These are phyloP conservation scores for Vanderwaltozyma verrucispora DNA, from an alignment of 805 yeast species.

Conservation along the genomic window DNA sequence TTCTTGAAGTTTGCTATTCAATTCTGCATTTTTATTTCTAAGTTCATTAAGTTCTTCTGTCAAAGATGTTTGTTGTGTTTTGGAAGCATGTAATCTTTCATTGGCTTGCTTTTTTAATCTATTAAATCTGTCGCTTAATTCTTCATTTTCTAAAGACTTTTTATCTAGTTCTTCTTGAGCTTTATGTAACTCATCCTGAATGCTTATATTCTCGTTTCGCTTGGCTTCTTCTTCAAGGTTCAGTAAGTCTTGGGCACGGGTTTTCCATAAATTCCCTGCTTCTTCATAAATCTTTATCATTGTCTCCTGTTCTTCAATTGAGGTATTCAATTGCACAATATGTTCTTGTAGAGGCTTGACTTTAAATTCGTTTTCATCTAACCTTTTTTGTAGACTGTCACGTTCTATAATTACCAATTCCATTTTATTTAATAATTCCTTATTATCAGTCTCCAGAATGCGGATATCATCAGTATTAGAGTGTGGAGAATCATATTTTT, in stretches of 20 bases:
- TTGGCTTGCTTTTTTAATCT: slow-evolving; percentile 28
- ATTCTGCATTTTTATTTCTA: slow-evolving; percentile 26
- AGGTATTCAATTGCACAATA: not conserved
- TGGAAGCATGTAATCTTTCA: slow-evolving; percentile 26
- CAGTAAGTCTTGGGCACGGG: not conserved
- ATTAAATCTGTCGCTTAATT: slow-evolving; percentile 25
- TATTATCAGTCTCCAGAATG: no score
- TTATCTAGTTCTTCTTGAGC: slow-evolving; percentile 2
- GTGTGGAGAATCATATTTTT: no score
- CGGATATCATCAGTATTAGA: no score
- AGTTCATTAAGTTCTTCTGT: slow-evolving; percentile 29
- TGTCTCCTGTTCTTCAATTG: not conserved
- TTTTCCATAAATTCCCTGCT: not conserved
- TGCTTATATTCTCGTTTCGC: no score
- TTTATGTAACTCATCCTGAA: not conserved
- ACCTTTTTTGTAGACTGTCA: no score
- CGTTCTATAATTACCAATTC: no score
- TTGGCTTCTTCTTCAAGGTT: not conserved
- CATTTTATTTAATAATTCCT: no score
- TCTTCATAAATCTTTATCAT: not conserved
- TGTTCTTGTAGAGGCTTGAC: not conserved
- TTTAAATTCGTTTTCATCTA: not conserved
- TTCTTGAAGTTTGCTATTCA: slow-evolving; percentile 17
- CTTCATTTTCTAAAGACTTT: slow-evolving; percentile 22
- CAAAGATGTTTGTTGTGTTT: slow-evolving; percentile 30